Base-by-base conservation (phyloP, 352 stramenopile species). In the Phytophthora colocasiae region DNA sequence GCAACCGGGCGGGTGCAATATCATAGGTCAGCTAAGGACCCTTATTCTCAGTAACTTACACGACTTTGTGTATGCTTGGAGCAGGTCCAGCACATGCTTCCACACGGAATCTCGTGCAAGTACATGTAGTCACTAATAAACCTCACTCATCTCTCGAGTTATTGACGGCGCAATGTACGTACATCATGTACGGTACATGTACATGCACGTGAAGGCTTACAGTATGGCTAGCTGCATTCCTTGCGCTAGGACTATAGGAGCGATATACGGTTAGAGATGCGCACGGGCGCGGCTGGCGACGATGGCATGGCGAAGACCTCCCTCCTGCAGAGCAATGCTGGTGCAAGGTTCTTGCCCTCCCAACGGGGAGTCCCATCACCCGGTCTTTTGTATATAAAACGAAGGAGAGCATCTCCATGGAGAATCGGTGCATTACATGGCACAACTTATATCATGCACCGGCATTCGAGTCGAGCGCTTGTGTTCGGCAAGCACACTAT, bases 231-330 rank as follows among this genome's bases (percentile, higher is more conserved):
- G 34, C 19, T 34, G 31, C 31, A 34, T 34, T 34, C 31, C 31
- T 34, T 9, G 31, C 31, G 31, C 31, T 34, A 34, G 22, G 36
- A 22, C 36, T 43, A 6, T 19, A 43, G 15, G 10, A 49, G 43
- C 34, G 43, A 55, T 24, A 55, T 55, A 63, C 44, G 27, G 55
- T 63, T 63, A 11, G 55, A 47, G 43, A 55, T 55, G 43, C 15
- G 43, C 55, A 34, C 31, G 8, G 4, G 27, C 36, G 41, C 55
- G 44, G 55, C 55, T 55, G 55, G 32, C 19, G 55, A 24, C 14
- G 34, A 39, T 39, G 39, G n/a, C 15, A 8, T 10, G 36, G 36
- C 31, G 31, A 43, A 43, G 36, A 31, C 38, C 12, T 12, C 41
- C 17, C 53, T 15, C 9, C 31, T 34, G 31, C 31, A 34, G 31